Percentiles rank a stretch among this genome's conserved stretches.
Conservation (phyloP, 345 rosid species). For the Gossypium stocksii region DNA sequence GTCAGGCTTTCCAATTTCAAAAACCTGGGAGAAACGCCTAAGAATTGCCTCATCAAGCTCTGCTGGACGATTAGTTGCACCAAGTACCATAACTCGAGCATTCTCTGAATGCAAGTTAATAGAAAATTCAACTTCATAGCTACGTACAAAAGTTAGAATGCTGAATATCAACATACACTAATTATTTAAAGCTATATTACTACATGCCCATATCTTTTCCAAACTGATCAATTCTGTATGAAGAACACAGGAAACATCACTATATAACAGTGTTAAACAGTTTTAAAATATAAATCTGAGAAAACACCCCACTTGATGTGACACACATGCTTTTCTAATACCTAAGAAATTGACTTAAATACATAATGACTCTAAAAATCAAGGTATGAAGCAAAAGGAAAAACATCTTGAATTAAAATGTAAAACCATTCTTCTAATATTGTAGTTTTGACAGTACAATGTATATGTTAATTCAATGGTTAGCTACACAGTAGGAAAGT, state of each 20-base stretch:
- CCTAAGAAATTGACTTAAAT: neutral
- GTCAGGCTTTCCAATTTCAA: constrained; percentile 91
- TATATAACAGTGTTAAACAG: neutral
- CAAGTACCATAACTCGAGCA: constrained; percentile 95
- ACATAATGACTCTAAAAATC: neutral
- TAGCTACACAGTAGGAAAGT: neutral
- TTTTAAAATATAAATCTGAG: neutral
- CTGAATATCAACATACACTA: neutral
- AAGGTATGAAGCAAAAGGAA: neutral
- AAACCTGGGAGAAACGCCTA: constrained; percentile 87
- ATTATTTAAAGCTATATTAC: neutral
- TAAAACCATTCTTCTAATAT: neutral
- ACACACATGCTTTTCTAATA: neutral
- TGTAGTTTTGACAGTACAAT: neutral
- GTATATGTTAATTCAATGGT: neutral
- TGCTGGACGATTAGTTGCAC: constrained; percentile 94
- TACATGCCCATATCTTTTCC: neutral
- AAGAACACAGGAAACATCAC: neutral
- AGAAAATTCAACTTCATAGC: neutral
- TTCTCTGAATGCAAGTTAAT: constrained; percentile 40
- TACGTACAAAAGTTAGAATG: neutral
- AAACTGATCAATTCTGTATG: neutral
- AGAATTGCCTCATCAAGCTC: constrained; percentile 96
- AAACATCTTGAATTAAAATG: neutral
- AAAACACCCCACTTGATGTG: neutral